Evolutionary conservation across 805 yeast species (phyloP).

Genomic region (Starmera caribaea): DNA sequence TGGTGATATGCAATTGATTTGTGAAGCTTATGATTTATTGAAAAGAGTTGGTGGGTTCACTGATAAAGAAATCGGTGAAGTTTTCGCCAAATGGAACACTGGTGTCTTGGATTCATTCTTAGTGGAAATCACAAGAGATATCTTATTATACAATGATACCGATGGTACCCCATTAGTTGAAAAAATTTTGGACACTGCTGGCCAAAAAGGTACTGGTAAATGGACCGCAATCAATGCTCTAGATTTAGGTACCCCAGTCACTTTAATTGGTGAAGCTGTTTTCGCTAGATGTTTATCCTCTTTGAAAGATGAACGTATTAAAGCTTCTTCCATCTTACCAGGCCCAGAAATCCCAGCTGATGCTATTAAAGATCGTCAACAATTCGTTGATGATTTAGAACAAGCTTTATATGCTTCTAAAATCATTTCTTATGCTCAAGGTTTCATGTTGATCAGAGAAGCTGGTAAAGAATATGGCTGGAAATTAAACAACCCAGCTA

Average conservation of each 20-base stretch:
- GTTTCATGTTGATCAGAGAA: conserved; percentile 98
- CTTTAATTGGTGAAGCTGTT: conserved; percentile 97
- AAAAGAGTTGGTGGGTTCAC: conserved; percentile 88
- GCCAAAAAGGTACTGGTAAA: conserved; percentile 99
- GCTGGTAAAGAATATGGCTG: conserved; percentile 96
- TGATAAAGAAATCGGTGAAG: conserved; percentile 89
- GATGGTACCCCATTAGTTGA: conserved; percentile 92
- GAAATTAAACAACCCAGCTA: conserved; percentile 96
- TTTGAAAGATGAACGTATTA: conserved; percentile 79
- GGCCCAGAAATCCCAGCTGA: conserved; percentile 70
- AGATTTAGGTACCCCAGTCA: conserved; percentile 97
- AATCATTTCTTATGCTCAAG: conserved; percentile 97
- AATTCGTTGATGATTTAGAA: conserved; percentile 87
- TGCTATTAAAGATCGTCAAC: conserved; percentile 62
- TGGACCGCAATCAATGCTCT: conserved; percentile 99
- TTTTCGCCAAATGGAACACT: conserved; percentile 87
- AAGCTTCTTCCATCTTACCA: conserved; percentile 67
- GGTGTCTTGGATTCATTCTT: conserved; percentile 97
- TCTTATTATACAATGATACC: conserved; percentile 77
- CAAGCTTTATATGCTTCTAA: conserved; percentile 98
- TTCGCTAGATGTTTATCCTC: conserved; percentile 94
- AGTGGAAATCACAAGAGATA: conserved; percentile 94
- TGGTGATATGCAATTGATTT: conserved; percentile 99
- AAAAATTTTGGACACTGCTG: conserved; percentile 94
- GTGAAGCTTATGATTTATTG: conserved; percentile 95